phyloP scores from a whole-genome alignment of 805 yeast genomes.

The Yamadazyma olivae region DNA sequence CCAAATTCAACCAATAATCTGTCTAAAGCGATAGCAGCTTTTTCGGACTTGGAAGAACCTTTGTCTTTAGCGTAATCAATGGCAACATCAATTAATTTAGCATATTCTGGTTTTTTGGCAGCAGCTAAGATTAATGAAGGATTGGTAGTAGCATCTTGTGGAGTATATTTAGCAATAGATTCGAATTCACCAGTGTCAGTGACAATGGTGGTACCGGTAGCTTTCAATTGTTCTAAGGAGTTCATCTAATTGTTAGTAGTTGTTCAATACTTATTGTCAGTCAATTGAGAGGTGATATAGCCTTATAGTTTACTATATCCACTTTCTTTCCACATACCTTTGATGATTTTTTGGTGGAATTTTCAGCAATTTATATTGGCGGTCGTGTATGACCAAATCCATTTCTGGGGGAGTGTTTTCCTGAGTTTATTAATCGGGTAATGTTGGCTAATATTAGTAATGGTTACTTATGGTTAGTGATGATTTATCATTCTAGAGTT shows the following conservation, averaged over 20 bases:
- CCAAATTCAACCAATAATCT: conserved; percentile 95
- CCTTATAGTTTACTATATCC: too few relatives aligned
- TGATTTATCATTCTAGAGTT: too few relatives aligned
- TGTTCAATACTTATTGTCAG: background rate
- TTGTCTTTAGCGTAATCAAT: conserved; percentile 74
- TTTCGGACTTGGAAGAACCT: conserved; percentile 53
- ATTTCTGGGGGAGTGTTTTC: too few relatives aligned
- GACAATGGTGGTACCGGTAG: conserved; percentile 93
- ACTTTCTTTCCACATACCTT: too few relatives aligned
- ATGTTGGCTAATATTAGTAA: too few relatives aligned
- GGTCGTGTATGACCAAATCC: too few relatives aligned
- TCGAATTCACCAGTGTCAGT: conserved; percentile 99
- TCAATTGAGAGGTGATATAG: too few relatives aligned
- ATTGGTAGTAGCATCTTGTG: conserved; percentile 99
- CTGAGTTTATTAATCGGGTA: too few relatives aligned
- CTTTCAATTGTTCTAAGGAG: conserved; percentile 89
- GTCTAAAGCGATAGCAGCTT: conserved; percentile 84
- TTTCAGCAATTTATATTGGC: too few relatives aligned
- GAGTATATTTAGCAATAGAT: conserved; percentile 94
- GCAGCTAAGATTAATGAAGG: conserved; percentile 98
- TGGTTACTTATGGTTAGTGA: too few relatives aligned
- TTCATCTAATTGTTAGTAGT: conserved; percentile 21
- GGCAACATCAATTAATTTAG: conserved; percentile 86
- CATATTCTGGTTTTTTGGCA: conserved; percentile 83
- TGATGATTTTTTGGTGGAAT: too few relatives aligned